Conservation (phyloP, 371 early-diverging fungal species). For the Phascolomyces articulosus region DNA sequence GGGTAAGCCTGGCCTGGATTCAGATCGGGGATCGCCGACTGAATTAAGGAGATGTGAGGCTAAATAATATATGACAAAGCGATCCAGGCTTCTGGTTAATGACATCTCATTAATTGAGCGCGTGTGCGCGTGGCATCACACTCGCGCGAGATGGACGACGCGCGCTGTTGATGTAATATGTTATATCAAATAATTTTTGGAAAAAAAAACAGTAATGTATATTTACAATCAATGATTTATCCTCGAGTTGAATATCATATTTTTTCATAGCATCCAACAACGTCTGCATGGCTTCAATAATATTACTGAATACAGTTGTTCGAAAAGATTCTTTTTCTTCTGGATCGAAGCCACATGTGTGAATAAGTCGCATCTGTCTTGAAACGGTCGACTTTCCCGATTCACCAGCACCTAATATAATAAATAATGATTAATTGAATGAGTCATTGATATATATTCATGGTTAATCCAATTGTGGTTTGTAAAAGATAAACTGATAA, state of each 20-base stretch:
- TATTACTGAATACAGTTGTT: conserved; percentile 82
- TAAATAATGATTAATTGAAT: not conserved
- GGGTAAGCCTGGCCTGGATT: conserved; percentile 5
- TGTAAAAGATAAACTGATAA: not conserved
- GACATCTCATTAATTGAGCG: not conserved
- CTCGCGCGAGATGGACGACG: too few relatives aligned
- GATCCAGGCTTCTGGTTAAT: conserved; percentile 1
- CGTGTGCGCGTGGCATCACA: not conserved
- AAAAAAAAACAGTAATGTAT: not conserved
- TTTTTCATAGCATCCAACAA: conserved; percentile 81
- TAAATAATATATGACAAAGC: not conserved
- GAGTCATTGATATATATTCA: not conserved
- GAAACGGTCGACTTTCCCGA: conserved; percentile 93
- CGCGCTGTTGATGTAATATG: not conserved
- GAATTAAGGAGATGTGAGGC: not conserved
- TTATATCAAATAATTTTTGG: not conserved
- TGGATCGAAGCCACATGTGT: conserved; percentile 78
- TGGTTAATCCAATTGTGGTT: too few relatives aligned
- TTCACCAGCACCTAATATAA: conserved; percentile 83
- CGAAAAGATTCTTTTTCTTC: conserved; percentile 81
- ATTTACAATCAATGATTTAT: not conserved
- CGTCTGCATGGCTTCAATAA: conserved; percentile 80
- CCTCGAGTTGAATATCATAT: conserved; percentile 30
- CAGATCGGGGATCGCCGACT: conserved; percentile 5
- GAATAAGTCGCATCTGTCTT: conserved; percentile 93